Evolutionary conservation across 2,329 filamentous ascomycete species (phyloP).

Genomic region (Cladosporium sp.): DNA sequence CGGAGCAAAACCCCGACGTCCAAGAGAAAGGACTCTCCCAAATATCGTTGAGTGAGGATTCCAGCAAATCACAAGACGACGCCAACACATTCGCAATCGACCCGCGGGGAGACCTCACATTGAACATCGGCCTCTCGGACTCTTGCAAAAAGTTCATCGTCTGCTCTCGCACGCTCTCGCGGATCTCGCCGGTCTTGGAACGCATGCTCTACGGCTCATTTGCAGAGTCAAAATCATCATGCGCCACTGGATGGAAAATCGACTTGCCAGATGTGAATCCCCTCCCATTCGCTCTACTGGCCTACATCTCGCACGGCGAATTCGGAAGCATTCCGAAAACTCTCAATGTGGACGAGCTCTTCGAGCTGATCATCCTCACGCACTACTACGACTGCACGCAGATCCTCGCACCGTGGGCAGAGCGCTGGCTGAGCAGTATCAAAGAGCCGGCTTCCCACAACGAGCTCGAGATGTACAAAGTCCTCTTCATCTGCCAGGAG

Average conservation of each 20-base stretch:
- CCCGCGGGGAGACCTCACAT: neutral
- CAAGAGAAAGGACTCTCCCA: neutral
- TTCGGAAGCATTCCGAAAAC: constrained; percentile 1
- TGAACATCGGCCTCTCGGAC: neutral
- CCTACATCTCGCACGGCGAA: constrained; percentile 44
- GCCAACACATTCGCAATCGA: neutral
- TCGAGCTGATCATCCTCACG: constrained; percentile 32
- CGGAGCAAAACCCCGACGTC: neutral
- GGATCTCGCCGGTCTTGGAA: neutral
- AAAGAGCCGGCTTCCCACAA: constrained; percentile 2
- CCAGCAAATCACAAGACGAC: neutral
- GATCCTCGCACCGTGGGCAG: constrained; percentile 21
- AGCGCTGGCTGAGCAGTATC: constrained; percentile 10
- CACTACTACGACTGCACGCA: constrained; percentile 24
- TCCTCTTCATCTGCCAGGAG: constrained; percentile 21
- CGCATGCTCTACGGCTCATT: constrained; percentile 11
- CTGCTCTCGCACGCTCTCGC: neutral
- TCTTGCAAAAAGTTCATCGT: neutral
- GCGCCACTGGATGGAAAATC: neutral
- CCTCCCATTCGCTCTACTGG: constrained; percentile 24
- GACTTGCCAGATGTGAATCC: neutral
- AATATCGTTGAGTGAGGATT: neutral
- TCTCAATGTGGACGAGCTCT: constrained; percentile 42
- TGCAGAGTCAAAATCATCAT: neutral
- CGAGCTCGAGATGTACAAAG: constrained; percentile 18